Base-by-base conservation (phyloP, 2,329 filamentous ascomycete species). In the Penicillium sclerotiorum region DNA sequence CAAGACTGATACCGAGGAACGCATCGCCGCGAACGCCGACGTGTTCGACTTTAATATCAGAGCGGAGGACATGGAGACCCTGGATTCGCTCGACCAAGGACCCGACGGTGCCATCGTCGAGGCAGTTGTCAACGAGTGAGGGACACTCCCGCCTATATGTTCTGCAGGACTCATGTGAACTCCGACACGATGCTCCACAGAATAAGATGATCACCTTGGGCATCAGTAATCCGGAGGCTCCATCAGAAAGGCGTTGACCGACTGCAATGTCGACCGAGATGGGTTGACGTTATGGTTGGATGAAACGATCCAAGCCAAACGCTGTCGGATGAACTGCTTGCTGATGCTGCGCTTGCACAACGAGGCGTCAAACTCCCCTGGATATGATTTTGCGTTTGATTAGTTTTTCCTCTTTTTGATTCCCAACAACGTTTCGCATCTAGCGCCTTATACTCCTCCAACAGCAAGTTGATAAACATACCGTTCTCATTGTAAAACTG, bases 191-290 rank as follows among this genome's bases (percentile, higher is more conserved):
- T n/a, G 35, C 48, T 45, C 41, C 37, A 45, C 25, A 22, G 47
- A 20, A 28, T 18, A 40, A 25, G 11, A 53, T 52, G 28, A 39
- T 43, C 35, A 37, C 13, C 52, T 13, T 23, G 13, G 18, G n/a
- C 36, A 20, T 66, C 55, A 68, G 57, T 67, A 66, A 59, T 66
- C 61, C 28, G 68, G 69, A 44, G 66, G 62, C 55, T 73, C 69
- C 84, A 97, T 93, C 44, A 97, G 73, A 63, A 90, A 95, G 47
- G 89, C 89, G 70, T 97, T 96, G 5, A 97, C 87, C 59, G 90
- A 93, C 71, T 96, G 92, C 30, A 97, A 74, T 0, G 92, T 96
- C 18, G 89, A 81, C 28, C 94, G 80, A 55, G 86, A 92, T 0
- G 93, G 92, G 65, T 95, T 95, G 2, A 87, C 88, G 58, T 88